Evolutionary conservation across 1,284 basidiomycete species (phyloP).

Genomic region (Cutaneotrichosporon curvatum): DNA sequence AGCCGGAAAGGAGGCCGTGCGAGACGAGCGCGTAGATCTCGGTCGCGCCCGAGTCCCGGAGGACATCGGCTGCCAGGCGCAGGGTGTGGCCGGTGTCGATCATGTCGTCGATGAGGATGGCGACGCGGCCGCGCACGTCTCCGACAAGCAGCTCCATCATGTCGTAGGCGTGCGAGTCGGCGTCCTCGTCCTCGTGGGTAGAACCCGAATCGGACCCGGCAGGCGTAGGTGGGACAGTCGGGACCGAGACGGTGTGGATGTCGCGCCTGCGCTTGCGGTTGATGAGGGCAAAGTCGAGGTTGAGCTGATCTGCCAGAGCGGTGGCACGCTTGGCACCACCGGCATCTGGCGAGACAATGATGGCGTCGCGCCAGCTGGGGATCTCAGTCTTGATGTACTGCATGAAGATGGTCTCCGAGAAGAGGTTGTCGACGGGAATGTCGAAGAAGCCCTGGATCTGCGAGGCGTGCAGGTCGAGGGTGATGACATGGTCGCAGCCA

Average conservation of each 20-base stretch:
- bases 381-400: constrained; percentile 84
- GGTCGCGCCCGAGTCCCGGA: constrained; percentile 81
- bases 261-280: constrained; percentile 73
- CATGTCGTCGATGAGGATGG: constrained; percentile 97
- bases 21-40: constrained; percentile 83
- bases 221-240: constrained; percentile 44
- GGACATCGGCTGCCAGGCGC: constrained; percentile 70
- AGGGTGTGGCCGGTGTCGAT: constrained; percentile 91
- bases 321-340: constrained; percentile 96
- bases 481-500: constrained; percentile 97
- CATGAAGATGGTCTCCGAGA: constrained; percentile 79
- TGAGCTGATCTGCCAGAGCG: constrained; percentile 88
- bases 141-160: constrained; percentile 92
- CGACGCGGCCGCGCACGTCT: constrained; percentile 89
- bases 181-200: constrained; percentile 37
- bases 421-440: constrained; percentile 96
- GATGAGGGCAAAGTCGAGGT: constrained; percentile 93
- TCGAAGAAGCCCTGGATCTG: constrained; percentile 99
- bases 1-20: constrained; percentile 84
- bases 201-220: constrained; percentile 36
- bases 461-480: constrained; percentile 95
- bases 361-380: constrained; percentile 75
- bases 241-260: constrained; percentile 32
- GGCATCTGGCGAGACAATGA: constrained; percentile 95
- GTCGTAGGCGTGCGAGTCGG: constrained; percentile 47